Base-by-base conservation (phyloP, 805 yeast genomes). In the Candida easanensis region DNA sequence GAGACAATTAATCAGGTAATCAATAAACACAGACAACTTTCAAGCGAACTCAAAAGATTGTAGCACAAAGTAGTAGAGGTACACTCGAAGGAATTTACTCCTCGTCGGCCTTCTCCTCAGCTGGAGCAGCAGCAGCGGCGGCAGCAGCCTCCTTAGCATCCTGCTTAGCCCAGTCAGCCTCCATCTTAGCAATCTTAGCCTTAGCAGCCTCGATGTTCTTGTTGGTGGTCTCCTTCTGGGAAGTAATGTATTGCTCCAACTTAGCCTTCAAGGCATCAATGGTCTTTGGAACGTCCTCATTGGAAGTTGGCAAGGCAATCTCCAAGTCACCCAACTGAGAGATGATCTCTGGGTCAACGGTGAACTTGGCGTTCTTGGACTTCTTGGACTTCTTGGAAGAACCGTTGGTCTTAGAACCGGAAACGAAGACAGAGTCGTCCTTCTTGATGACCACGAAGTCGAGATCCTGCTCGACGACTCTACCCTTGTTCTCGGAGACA, bases 221-320 rank as follows among this genome's bases (percentile, higher is more conserved):
- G 62, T 80, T 76, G 47, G 97, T 88, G 60, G 82, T 86, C 44
- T 80, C 86, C 47, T 82, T 90, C 71, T 88, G 95, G 67, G 81
- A 80, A 38, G 74, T 72, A 64, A 76, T 70, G 69, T 78, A 85
- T 50, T 80, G 80, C 44, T 69, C 71, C 60, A 87, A 77, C 65
- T 93, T 89, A 55, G 73, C 76, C 72, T 81, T 79, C 66, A 91
- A 79, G 52, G 79, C 71, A 40, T 72, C 79, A 57, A 86, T 65
- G 50, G 91, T 79, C 35, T 67, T 66, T 25, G 83, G 73, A 52
- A 84, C 80, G 42, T 86, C 91, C 15, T 82, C 93, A 50, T 77
- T 69, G 55, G 81, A 75, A 47, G 83, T 73, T 62, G 99, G 99
- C 50, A 90, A 77, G 36, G 84, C 72, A 51, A 91, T 76, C 43